A percentile compares a stretch with the other conserved stretches of the same genome.
Evolutionary conservation across 2,329 filamentous ascomycete species (phyloP).

Genomic region (Phialocephala sp.): DNA sequence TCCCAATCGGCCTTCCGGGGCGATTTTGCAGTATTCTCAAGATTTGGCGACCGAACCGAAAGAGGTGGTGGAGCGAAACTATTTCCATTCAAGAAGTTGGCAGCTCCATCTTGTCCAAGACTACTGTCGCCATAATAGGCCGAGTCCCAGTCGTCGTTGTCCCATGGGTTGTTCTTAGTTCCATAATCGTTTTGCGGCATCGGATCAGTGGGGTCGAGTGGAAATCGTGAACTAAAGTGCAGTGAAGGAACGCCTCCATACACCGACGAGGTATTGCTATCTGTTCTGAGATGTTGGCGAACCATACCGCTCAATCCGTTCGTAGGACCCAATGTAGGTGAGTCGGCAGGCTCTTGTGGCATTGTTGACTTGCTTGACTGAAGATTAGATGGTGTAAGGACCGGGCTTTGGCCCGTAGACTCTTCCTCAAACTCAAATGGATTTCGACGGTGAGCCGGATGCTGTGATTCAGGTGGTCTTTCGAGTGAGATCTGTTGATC

Average conservation of each 20-base stretch:
- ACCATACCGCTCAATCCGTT: constrained; percentile 80
- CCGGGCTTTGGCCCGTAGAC: constrained; percentile 12
- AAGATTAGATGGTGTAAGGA: constrained; percentile 10
- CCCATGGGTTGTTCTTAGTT: constrained; percentile 53
- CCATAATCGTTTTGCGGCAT: constrained; percentile 42
- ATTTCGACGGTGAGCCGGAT: constrained; percentile 36
- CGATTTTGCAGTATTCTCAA: constrained; percentile 22
- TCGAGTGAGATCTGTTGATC: constrained; percentile 35
- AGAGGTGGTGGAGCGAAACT: constrained; percentile 26
- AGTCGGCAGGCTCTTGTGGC: constrained; percentile 56
- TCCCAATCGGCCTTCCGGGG: constrained; percentile 37
- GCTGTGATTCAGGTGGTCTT: constrained; percentile 40
- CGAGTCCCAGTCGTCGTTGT: constrained; percentile 42
- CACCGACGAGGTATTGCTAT: constrained; percentile 82
- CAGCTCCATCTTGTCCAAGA: constrained; percentile 25
- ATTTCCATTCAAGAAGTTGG: constrained; percentile 23
- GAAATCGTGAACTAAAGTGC: constrained; percentile 49
- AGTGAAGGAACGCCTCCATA: constrained; percentile 59
- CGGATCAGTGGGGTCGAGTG: constrained; percentile 43
- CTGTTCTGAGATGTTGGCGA: constrained; percentile 80
- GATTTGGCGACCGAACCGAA: constrained; percentile 26
- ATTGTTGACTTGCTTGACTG: constrained; percentile 12
- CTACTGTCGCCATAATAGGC: constrained; percentile 27
- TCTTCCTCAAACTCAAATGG: constrained; percentile 23
- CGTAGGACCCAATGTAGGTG: constrained; percentile 77